phyloP scores from a whole-genome alignment of 129 eudicot species.

The Gnaphalium uliginosum region DNA sequence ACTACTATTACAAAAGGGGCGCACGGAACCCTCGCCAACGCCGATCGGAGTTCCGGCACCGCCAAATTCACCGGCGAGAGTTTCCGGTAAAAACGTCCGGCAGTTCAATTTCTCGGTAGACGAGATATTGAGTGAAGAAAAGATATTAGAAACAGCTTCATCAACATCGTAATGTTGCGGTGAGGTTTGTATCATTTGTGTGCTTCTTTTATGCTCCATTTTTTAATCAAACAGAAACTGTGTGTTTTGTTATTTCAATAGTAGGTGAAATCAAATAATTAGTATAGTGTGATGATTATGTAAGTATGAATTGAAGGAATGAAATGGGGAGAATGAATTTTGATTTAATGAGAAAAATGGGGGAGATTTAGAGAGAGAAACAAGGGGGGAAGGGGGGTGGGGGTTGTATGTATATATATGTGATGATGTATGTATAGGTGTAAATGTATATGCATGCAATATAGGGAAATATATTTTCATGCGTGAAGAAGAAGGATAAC shows the following conservation, averaged over 20 bases:
- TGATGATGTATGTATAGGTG: conserved; percentile 21
- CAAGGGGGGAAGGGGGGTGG: background rate
- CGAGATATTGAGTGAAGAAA: conserved; percentile 30
- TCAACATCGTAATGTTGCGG: conserved; percentile 19
- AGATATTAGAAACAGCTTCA: conserved; percentile 25
- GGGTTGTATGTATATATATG: conserved; percentile 3
- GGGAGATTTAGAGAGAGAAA: conserved; percentile 13
- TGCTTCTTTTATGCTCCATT: conserved; percentile 32
- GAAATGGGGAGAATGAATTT: background rate
- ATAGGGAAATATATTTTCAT: conserved; percentile 37
- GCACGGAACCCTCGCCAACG: conserved; percentile 30
- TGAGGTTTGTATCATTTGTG: conserved; percentile 16
- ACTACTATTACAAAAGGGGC: conserved; percentile 6
- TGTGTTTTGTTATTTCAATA: background rate
- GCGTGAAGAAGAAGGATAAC: conserved; percentile 38
- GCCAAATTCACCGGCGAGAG: conserved; percentile 10
- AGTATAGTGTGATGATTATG: too few relatives aligned
- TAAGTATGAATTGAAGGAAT: background rate
- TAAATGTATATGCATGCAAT: conserved; percentile 45
- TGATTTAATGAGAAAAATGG: background rate
- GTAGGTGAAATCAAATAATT: too few relatives aligned
- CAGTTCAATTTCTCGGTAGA: background rate
- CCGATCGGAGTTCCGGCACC: conserved; percentile 23
- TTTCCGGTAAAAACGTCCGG: conserved; percentile 10
- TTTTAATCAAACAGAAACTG: background rate